phyloP scores from a whole-genome alignment of 805 yeast species.

The Ascoidea tarda region DNA sequence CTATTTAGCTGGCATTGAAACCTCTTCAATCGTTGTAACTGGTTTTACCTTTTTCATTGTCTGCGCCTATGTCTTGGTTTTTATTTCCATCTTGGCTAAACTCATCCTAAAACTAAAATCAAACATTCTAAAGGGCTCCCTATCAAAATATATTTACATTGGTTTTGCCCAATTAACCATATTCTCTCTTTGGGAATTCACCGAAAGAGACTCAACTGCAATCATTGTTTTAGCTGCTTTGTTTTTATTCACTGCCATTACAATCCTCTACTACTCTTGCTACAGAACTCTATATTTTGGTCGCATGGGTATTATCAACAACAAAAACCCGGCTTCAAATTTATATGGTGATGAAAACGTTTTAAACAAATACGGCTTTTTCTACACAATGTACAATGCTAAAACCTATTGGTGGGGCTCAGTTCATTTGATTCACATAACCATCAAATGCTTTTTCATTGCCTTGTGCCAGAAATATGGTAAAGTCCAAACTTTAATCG shows the following conservation, averaged over 20 bases:
- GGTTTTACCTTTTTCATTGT: conserved; percentile 78
- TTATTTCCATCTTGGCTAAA: conserved; percentile 40
- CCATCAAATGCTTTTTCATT: conserved; percentile 65
- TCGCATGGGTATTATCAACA: conserved; percentile 36
- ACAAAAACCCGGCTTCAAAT: conserved; percentile 76
- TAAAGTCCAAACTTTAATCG: conserved; percentile 62
- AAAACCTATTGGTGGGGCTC: conserved; percentile 72
- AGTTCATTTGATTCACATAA: conserved; percentile 43
- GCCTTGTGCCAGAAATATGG: conserved; percentile 73
- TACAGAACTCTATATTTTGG: conserved; percentile 57
- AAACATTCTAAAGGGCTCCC: conserved; percentile 57
- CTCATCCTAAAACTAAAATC: conserved; percentile 37
- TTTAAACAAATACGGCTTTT: conserved; percentile 71
- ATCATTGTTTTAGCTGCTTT: conserved; percentile 70
- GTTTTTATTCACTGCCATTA: conserved; percentile 46
- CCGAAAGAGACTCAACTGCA: conserved; percentile 72
- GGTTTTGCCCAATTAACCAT: conserved; percentile 76
- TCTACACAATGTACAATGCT: conserved; percentile 82
- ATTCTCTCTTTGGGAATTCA: conserved; percentile 80
- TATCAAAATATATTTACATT: conserved; percentile 66
- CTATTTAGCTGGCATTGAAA: conserved; percentile 62
- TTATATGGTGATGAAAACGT: conserved; percentile 66
- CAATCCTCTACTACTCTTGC: conserved; percentile 49
- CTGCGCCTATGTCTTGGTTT: conserved; percentile 66
- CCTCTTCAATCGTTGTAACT: conserved; percentile 70